These are phyloP conservation scores for Croton laevigatus DNA, from an alignment of 441 rosid genomes.

Conservation along the genomic window DNA sequence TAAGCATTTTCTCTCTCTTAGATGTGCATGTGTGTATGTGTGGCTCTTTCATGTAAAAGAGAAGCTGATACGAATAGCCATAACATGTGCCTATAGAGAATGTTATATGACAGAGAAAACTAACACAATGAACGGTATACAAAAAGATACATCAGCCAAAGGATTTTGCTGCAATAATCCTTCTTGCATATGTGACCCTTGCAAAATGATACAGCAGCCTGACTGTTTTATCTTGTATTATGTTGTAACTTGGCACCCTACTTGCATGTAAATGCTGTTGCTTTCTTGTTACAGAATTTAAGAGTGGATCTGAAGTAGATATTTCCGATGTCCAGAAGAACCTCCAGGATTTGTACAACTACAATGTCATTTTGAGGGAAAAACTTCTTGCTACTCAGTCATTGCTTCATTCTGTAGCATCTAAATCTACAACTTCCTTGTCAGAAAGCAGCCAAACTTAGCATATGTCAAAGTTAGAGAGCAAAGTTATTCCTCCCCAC, in stretches of 20 bases:
- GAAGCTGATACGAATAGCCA: not conserved
- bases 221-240: not conserved
- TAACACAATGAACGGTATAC: not conserved
- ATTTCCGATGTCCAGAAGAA: conserved; percentile 60
- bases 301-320: conserved; percentile 49
- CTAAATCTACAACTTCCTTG: conserved; percentile 35
- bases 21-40: not conserved
- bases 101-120: not conserved
- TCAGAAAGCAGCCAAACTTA: conserved; percentile 23
- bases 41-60: not conserved
- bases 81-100: not conserved
- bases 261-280: not conserved
- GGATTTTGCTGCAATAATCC: not conserved
- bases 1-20: not conserved
- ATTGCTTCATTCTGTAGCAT: conserved; percentile 45
- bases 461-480: conserved; percentile 4
- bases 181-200: too few relatives aligned
- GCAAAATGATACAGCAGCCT: not conserved
- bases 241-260: not conserved
- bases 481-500: not conserved
- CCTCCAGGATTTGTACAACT: conserved; percentile 56
- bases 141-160: not conserved
- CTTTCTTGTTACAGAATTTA: conserved; percentile 50
- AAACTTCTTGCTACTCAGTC: conserved; percentile 60
- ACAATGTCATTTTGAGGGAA: conserved; percentile 74